These are phyloP conservation scores for Phaeosphaeriaceae sp. DNA, from an alignment of 2,329 filamentous ascomycete genomes.

Conservation along the genomic window DNA sequence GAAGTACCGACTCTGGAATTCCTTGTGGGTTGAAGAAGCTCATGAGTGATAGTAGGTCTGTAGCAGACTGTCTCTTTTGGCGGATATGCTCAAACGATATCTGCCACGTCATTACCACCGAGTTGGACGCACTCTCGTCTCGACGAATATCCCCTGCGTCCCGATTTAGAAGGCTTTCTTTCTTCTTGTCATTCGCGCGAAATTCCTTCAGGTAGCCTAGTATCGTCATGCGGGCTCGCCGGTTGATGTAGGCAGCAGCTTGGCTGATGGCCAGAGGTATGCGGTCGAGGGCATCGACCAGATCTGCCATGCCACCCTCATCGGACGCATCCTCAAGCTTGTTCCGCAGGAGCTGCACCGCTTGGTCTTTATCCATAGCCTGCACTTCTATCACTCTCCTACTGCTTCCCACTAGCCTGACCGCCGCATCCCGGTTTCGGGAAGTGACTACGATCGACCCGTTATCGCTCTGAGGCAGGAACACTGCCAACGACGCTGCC, in stretches of 20 bases:
- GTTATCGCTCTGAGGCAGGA: conserved; percentile 13
- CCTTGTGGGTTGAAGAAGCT: conserved; percentile 55
- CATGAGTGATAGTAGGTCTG: conserved; percentile 56
- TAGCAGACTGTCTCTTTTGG: conserved; percentile 38
- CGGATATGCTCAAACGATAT: conserved; percentile 44
- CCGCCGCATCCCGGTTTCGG: conserved; percentile 9
- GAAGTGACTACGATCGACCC: conserved; percentile 17
- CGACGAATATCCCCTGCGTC: conserved; percentile 42
- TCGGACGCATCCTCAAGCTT: conserved; percentile 16
- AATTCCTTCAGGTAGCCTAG: conserved; percentile 51
- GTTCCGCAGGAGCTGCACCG: conserved; percentile 24
- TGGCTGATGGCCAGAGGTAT: conserved; percentile 44
- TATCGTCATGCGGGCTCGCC: conserved; percentile 16
- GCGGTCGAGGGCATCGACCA: conserved; percentile 11
- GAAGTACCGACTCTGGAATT: conserved; percentile 40
- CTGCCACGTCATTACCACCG: conserved; percentile 48
- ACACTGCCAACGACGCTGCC: no score
- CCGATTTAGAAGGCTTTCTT: conserved; percentile 20
- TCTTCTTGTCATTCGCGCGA: conserved; percentile 37
- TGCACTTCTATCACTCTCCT: conserved; percentile 19
- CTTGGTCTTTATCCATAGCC: conserved; percentile 26
- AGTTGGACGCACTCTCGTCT: conserved; percentile 43
- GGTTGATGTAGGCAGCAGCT: conserved; percentile 43
- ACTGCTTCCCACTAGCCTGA: conserved; percentile 8
- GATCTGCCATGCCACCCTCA: conserved; percentile 7